Evolutionary conservation across 352 stramenopile species (phyloP).

Genomic region (Phytophthora kernoviae): DNA sequence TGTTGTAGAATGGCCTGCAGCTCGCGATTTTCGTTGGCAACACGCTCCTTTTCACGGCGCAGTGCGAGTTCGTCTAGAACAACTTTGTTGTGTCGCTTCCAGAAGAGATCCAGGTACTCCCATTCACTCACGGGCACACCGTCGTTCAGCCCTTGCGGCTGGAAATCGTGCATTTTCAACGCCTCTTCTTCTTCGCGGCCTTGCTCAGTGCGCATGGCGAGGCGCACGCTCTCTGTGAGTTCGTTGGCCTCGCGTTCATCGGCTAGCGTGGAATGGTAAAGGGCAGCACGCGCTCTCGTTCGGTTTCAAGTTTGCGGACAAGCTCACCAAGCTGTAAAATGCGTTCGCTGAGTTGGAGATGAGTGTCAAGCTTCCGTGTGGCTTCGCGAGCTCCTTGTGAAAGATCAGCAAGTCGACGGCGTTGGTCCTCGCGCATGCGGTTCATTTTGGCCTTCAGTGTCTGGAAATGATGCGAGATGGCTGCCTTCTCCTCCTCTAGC

Average conservation of each 20-base stretch:
- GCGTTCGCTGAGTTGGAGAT: conserved; percentile 76
- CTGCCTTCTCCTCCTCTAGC: conserved; percentile 90
- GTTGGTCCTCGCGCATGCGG: conserved; percentile 85
- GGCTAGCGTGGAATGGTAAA: conserved; percentile 73
- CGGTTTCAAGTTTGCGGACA: conserved; percentile 91
- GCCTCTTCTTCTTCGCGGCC: conserved; percentile 37
- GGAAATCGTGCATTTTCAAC: conserved; percentile 47
- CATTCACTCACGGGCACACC: conserved; percentile 68
- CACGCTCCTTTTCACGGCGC: conserved; percentile 82
- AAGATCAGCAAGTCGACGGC: conserved; percentile 76
- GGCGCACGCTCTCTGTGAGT: conserved; percentile 64
- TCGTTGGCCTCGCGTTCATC: conserved; percentile 72
- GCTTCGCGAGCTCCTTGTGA: conserved; percentile 79
- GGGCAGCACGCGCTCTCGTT: conserved; percentile 90
- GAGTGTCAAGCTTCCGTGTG: conserved; percentile 74
- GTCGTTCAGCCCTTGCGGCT: conserved; percentile 63
- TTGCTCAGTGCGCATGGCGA: conserved; percentile 41
- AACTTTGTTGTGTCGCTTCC: conserved; percentile 96
- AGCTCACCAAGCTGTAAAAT: conserved; percentile 91
- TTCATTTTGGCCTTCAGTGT: conserved; percentile 92
- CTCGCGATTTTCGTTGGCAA: conserved; percentile 90
- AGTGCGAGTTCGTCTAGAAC: conserved; percentile 92
- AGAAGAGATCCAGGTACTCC: conserved; percentile 92
- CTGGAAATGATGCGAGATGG: conserved; percentile 83
- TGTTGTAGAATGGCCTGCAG: conserved; percentile 92